Base-by-base conservation (phyloP, 2,329 filamentous ascomycete species). In the Dryadomyces quercus-mongolicae region DNA sequence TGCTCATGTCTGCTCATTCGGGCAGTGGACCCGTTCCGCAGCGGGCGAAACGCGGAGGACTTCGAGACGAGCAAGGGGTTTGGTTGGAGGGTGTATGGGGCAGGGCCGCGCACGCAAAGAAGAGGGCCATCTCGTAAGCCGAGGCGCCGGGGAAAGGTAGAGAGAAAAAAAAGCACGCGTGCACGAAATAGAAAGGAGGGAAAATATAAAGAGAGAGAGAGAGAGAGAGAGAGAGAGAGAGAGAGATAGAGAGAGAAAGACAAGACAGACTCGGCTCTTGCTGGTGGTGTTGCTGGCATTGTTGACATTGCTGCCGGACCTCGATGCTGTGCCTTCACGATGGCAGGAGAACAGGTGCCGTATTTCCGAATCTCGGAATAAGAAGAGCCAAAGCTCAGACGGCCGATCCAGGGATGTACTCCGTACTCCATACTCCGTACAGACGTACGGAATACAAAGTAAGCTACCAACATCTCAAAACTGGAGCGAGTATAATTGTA, bases 1-100 rank as follows among this genome's bases (percentile, higher is more conserved):
- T 40, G 43, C 44, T 42, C 21, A 18, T 47, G 34, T 49, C n/a
- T 47, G 49, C 15, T 38, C 31, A 52, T 46, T 42, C 34, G 31
- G 42, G 25, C 22, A n/a, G 53, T 54, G 53, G 53, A 48, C 49
- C 46, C 36, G 54, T 60, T 48, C 58, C 56, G 58, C 54, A 34
- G 48, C 47, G 48, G 54, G 54, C 57, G 56, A 59, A 59, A 59
- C 58, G 58, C 58, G 58, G 55, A 59, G 55, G 56, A 52, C 49
- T 48, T 55, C 56, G 47, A 56, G 55, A 58, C 46, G 54, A 52
- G 52, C 54, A 53, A 50, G 55, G 52, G 53, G 51, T 49, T 13
- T 22, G 34, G 44, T 34, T 38, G 48, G 36, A 51, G 47, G 45
- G 48, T 54, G 53, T 55, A 49, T 51, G 51, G 52, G 31, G 20